Base-by-base conservation (phyloP, 2,329 filamentous ascomycete genomes). In the Fusarium sp. region DNA sequence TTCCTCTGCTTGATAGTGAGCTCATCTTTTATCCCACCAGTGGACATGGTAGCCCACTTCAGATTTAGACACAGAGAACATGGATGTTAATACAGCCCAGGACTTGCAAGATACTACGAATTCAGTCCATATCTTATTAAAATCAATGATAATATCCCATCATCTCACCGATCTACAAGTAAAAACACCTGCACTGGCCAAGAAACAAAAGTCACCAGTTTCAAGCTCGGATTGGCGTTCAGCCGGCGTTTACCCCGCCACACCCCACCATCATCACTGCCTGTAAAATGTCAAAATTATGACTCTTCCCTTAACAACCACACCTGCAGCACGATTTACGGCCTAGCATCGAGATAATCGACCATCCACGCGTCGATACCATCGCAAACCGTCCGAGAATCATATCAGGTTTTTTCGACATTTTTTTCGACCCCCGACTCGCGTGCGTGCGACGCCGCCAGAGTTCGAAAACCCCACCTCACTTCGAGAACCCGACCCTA, bases 281-380 rank as follows among this genome's bases (percentile, higher is more conserved):
- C 74, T 74, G 76, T 76, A 83, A 84, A 84, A 82, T 84, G 79
- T 83, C 83, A 85, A 85, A 85, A 84, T 84, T 84, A 78, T 83
- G 82, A 84, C 82, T 83, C 82, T 78, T 79, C 80, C 76, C 69
- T 76, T 65, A 69, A 69, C 65, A 74, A 67, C 71, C 66, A 74
- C 69, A 58, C 65, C 69, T 68, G 68, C 69, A 63, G 74, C 68
- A 72, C 78, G 77, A 78, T 71, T 74, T 71, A 67, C 77, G 75
- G 74, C 58, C 68, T 68, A 67, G 66, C 71, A 61, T 69, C 71
- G 69, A 77, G 54, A 69, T 47, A 67, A 70, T 58, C 62, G 64
- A 70, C 58, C 59, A 58, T 20, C 60, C 56, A 70, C 59, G 65
- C 66, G 50, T 45, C 61, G 42, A 70, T 57, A 52, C 63, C 52